phyloP scores from a whole-genome alignment of 805 yeast genomes.

The Metschnikowia lunata region DNA sequence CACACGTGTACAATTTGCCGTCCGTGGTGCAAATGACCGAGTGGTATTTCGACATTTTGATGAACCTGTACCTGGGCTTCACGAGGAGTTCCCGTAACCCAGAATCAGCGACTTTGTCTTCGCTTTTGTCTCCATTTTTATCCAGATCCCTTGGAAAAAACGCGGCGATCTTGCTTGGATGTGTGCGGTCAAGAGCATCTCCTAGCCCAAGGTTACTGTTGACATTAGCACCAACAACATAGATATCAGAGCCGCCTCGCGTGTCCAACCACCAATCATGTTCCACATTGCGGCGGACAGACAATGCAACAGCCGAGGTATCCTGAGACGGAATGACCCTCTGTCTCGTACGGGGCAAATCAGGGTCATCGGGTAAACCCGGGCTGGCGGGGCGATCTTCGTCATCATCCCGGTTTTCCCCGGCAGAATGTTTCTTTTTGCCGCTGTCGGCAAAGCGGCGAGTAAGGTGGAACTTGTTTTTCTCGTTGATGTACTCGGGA shows the following conservation, averaged over 20 bases:
- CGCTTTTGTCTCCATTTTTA: neutral
- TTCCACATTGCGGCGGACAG: neutral
- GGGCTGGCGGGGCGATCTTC: neutral
- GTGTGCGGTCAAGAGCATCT: constrained; percentile 45
- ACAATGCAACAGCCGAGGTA: neutral
- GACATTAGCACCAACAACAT: constrained; percentile 59
- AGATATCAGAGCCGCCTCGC: constrained; percentile 56
- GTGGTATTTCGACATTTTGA: constrained; percentile 62
- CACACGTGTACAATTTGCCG: constrained; percentile 55
- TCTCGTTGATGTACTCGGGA: constrained; percentile 39
- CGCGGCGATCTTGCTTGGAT: constrained; percentile 35
- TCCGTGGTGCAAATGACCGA: constrained; percentile 55
- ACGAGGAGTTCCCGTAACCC: constrained; percentile 14
- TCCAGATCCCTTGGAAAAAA: neutral
- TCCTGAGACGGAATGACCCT: neutral
- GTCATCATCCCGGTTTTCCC: neutral
- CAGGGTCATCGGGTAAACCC: neutral
- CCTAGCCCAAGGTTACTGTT: constrained; percentile 66
- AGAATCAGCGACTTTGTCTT: neutral
- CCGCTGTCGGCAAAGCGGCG: constrained; percentile 17
- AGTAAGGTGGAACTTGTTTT: constrained; percentile 25
- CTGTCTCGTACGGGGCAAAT: neutral
- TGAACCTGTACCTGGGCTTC: constrained; percentile 43
- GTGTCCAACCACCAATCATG: constrained; percentile 39
- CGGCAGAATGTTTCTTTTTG: neutral